Evolutionary conservation across 2,329 filamentous ascomycete species (phyloP).

Genomic region (Lachnellula suecica): DNA sequence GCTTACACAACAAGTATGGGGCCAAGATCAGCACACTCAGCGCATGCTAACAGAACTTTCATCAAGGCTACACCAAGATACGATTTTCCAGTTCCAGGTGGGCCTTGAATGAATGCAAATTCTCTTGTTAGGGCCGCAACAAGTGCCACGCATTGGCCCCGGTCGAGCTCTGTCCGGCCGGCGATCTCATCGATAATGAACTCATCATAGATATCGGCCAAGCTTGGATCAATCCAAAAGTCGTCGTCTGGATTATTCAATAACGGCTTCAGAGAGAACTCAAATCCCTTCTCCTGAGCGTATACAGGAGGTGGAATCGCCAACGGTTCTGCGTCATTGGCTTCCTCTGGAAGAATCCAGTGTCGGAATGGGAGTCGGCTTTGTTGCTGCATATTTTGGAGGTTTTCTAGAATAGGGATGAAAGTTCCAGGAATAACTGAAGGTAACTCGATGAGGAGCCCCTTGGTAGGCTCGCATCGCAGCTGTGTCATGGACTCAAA

Average conservation of each 20-base stretch:
- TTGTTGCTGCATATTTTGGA: slow-evolving; percentile 49
- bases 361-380: slow-evolving; percentile 36
- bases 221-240: slow-evolving; percentile 43
- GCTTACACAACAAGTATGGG: slow-evolving; percentile 38
- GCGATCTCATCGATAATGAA: slow-evolving; percentile 2
- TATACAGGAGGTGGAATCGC: slow-evolving; percentile 2
- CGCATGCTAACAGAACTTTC: slow-evolving; percentile 33
- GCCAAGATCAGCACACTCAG: slow-evolving; percentile 24
- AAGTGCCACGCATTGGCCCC: slow-evolving; percentile 10
- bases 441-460: slow-evolving; percentile 56
- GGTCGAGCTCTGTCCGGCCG: slow-evolving; percentile 21
- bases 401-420: slow-evolving; percentile 50
- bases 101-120: slow-evolving; percentile 30
- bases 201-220: slow-evolving; percentile 8
- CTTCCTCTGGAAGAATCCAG: slow-evolving; percentile 22
- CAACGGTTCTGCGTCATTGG: slow-evolving; percentile 39
- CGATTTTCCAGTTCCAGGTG: slow-evolving; percentile 29
- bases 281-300: slow-evolving; percentile 1
- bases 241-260: slow-evolving; percentile 35
- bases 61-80: slow-evolving; percentile 27
- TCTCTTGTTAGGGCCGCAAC: slow-evolving; percentile 15
- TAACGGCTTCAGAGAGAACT: slow-evolving; percentile 20
- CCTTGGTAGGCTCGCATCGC: background rate
- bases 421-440: slow-evolving; percentile 58
- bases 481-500: background rate